These are phyloP conservation scores for Calonectria henricotiae DNA, from an alignment of 2,329 filamentous ascomycete species.

Conservation along the genomic window DNA sequence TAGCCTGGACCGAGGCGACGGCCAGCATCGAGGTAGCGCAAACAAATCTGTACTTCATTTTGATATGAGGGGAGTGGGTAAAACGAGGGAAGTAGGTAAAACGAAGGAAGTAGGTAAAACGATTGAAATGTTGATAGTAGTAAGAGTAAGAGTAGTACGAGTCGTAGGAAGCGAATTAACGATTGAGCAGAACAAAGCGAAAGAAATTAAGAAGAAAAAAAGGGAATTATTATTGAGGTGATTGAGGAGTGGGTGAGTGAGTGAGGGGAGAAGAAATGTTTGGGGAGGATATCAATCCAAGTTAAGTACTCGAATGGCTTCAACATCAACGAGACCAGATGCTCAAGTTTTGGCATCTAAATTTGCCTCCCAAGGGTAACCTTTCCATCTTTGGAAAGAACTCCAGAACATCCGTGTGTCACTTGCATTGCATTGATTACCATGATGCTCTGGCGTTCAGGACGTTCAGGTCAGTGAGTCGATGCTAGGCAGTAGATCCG, in stretches of 20 bases:
- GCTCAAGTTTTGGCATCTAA: background rate
- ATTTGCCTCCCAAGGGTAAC: conserved; percentile 9
- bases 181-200: conserved; percentile 15
- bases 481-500: conserved; percentile 16
- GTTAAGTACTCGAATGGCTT: conserved; percentile 16
- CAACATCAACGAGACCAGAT: conserved; percentile 1
- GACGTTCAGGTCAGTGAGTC: conserved; percentile 19
- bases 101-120: conserved; percentile 13
- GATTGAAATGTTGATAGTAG: conserved; percentile 12
- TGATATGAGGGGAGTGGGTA: background rate
- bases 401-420: conserved; percentile 13
- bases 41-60: conserved; percentile 22
- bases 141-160: background rate
- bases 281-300: conserved; percentile 8
- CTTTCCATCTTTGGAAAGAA: background rate
- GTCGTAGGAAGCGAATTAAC: conserved; percentile 6
- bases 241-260: conserved; percentile 22
- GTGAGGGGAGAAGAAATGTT: background rate
- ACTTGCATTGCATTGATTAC: conserved; percentile 21
- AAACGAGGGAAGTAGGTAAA: background rate
- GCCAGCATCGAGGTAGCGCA: conserved; percentile 24
- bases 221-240: conserved; percentile 19
- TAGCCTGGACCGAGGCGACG: conserved; percentile 15
- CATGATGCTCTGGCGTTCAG: conserved; percentile 22
- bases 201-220: background rate